Base-by-base conservation (phyloP, 1,139 yeast genomes). In the Diutina catenulata region DNA sequence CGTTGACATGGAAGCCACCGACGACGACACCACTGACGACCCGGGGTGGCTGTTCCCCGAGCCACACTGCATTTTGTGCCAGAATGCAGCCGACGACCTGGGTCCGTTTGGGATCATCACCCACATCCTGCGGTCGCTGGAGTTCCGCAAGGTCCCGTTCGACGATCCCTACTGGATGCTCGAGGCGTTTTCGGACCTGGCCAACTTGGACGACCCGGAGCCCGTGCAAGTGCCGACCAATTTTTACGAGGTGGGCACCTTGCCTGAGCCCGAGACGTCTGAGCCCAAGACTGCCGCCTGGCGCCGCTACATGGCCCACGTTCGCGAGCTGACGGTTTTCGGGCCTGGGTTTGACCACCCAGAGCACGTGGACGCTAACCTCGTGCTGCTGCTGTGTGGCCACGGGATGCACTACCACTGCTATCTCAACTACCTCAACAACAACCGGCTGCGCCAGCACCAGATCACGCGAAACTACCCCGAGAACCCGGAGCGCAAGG, bases 331-430 rank as follows among this genome's bases (percentile, higher is more conserved):
- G 2, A 51, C 58, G 41, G 74, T 75, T 0, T 58, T 80, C 47
- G 93, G 93, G 0, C 93, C 91, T 0, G 88, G 88, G 0, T 82
- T 80, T 48, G 72, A 77, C 1, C 50, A 57, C 13, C 57, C 52
- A 18, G 56, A 58, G 5, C 52, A 59, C 40, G 61, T 64, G 35
- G 66, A 68, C 31, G 64, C 60, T 38, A 68, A 68, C 39, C 61
- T 79, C 6, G 76, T 82, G 1, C 65, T 87, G 5, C 76, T 80
- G 48, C 79, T 94, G 39, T 91, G 98, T 60, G 94, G 96, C 0
- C 98, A 91, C 57, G 94, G 95, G 1, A 80, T 91, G 77, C 98
- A 91, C 55, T 76, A 73, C 46, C 69, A 73, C 26, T 91, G 98
- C 51, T 82, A 80, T 48, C 55, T 73, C 40, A 76, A 77, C 42